phyloP scores from a whole-genome alignment of 441 rosid genomes.

The Flueggea neowawraea region DNA sequence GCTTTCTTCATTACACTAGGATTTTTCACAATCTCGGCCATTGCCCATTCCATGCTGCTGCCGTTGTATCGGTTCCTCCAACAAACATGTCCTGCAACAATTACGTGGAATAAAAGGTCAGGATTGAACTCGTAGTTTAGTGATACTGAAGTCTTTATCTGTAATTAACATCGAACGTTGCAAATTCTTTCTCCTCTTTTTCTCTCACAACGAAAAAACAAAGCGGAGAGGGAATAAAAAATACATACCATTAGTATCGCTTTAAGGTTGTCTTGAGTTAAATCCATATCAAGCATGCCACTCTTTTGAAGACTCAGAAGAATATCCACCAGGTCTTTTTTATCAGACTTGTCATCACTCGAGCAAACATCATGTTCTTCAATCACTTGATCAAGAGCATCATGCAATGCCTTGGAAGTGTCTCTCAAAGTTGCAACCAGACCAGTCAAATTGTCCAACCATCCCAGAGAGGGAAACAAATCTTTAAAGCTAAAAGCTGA shows the following conservation, averaged over 20 bases:
- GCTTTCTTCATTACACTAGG: slow-evolving; percentile 26
- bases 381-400: too few species aligned
- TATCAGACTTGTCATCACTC: neutral
- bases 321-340: slow-evolving; percentile 19
- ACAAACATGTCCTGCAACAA: slow-evolving; percentile 20
- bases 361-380: too few species aligned
- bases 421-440: slow-evolving; percentile 4
- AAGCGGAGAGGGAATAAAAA: neutral
- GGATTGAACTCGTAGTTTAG: neutral
- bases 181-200: too few species aligned
- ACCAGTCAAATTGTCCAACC: slow-evolving; percentile 6
- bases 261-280: slow-evolving; percentile 15
- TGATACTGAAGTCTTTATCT: too few species aligned
- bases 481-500: slow-evolving; percentile 17
- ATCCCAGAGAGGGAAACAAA: slow-evolving; percentile 19
- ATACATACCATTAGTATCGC: slow-evolving; percentile 23
- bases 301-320: slow-evolving; percentile 12
- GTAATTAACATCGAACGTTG: too few species aligned
- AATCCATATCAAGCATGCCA: slow-evolving; percentile 1
- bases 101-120: neutral
- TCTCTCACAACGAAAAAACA: too few species aligned
- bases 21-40: slow-evolving; percentile 29
- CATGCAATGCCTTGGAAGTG: neutral
- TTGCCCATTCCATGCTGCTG: slow-evolving; percentile 1
- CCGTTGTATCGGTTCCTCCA: slow-evolving; percentile 16